Evolutionary conservation across 78 protist genomes (phyloP), one percentile per base, ranked within the genome.

Genomic region (Dictyostelium capitatum): DNA sequence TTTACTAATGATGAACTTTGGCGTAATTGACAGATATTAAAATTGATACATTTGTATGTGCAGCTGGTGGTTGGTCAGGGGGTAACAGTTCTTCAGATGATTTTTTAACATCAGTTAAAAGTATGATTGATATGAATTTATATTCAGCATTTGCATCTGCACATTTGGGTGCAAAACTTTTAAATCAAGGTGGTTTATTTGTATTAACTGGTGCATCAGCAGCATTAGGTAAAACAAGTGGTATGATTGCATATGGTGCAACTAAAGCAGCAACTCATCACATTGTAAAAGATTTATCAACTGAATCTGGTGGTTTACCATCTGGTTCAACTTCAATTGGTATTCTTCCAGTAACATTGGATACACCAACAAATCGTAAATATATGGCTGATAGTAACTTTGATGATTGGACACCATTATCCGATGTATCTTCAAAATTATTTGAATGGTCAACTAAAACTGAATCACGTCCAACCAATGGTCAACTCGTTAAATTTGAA

Each of bases 321-420:
- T 48, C 59, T 8, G 83, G 48, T 25, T 64, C 59, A 79, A 79
- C 70, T 10, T 48, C 95, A 41, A 4, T 83, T 9, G 95, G 91
- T 46, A 79, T 97, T 47, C 46, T 95, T 30, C 98, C 98, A 59
- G 53, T 46, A 30, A 96, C 95, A 3, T 50, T 98, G 54, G 98
- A 97, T 90, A 98, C 99, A 2, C 97, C 97, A 78, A 79, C 77
- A 79, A 97, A 98, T 96, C 90, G 98, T 80, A 79, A 79, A 48
- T 96, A 77, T 50, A 98, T 97, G 99, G 83, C 98, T 12, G 94
- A 67, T 78, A 92, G 97, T 2, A 96, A 98, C 85, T 94, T 89
- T 70, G 57, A 89, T 84, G 67, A 89, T 17, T 97, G 99, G 99
- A 98, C 99, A 19, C 97, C 98, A 67, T 65, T 89, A 2, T 74